Evolutionary conservation across 2,329 filamentous ascomycete genomes (phyloP), one percentile per base, ranked within the genome.

Genomic region (Penicillium sp.): DNA sequence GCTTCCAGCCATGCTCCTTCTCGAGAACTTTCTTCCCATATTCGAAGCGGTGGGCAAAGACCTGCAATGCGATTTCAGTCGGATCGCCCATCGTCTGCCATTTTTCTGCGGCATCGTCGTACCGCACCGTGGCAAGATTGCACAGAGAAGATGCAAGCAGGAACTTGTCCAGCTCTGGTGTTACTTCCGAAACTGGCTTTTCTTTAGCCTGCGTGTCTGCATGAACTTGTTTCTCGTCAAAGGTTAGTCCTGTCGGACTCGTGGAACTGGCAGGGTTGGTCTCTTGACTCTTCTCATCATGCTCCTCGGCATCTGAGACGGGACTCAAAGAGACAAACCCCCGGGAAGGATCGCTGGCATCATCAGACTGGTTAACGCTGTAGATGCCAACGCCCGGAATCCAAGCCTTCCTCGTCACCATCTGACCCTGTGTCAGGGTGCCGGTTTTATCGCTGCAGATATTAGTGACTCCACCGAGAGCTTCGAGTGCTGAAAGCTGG

Each of bases 1-100:
- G 74, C 56, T 77, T 77, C 79, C 79, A 82, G 21, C 74, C 74
- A 9, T 66, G 56, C n/a, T 70, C 61, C 7, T 64, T 60, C 56
- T 74, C 68, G 3, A 80, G 68, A 2, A 67, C 63, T n/a, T 70
- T 73, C 59, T 78, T 79, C 20, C 76, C 76, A 56, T 74, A 78
- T 16, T 78, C 69, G 62, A 88, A 87, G 21, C 85, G 81, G 63
- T 81, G 77, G 1, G 83, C 82, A 62, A 88, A 85, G 6, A 88
- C 83, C 58, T 87, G 83, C 2, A 88, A 79, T 5, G 85, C 85
- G 57, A 87, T 85, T 63, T 88, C 85, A 3, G 85, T 88, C 1
- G 83, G 82, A 60, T 86, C 83, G n/a, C 83, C 84, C 47, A 81
- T 79, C 24, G 82, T 78, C 52, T 80, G 77, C 83, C 83, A 86